Conservation (phyloP, 441 rosid species). For the Cnidoscolus chayamansa region DNA sequence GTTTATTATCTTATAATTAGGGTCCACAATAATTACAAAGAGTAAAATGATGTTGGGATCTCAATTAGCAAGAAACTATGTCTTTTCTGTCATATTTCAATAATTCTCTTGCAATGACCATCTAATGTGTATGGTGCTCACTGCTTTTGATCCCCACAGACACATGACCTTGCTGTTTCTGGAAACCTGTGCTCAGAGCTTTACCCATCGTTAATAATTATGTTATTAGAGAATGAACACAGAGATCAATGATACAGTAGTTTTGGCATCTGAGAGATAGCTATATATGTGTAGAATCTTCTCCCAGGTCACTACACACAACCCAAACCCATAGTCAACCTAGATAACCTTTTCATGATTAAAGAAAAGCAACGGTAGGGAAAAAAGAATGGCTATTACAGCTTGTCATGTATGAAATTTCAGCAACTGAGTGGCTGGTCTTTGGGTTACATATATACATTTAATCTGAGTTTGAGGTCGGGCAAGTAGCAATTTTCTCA, state of each 20-base stretch:
- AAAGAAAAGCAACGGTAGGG: constrained; percentile 3
- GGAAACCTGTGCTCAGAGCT: constrained; percentile 7
- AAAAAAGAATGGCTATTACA: not conserved
- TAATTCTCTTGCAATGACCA: not conserved
- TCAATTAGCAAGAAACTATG: not conserved
- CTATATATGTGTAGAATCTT: constrained; percentile 8
- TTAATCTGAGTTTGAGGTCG: not conserved
- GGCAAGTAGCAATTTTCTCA: not conserved
- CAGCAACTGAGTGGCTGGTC: not conserved
- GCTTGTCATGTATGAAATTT: constrained; percentile 10
- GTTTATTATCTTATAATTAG: not conserved
- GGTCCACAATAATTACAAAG: not conserved
- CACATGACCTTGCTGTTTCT: not conserved
- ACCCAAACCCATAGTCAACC: constrained; percentile 22
- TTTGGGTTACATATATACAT: not conserved
- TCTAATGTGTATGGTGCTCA: too few relatives aligned
- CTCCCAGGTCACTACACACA: constrained; percentile 14
- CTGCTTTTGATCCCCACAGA: not conserved
- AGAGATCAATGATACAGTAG: constrained; percentile 16
- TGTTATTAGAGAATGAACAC: constrained; percentile 16
- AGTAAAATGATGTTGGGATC: not conserved
- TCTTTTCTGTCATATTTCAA: not conserved
- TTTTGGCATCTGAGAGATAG: constrained; percentile 1
- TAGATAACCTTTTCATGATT: constrained; percentile 17
- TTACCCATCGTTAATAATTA: constrained; percentile 17